Evolutionary conservation across 1,284 basidiomycete genomes (phyloP).

Genomic region (Hymenochaete sp.): DNA sequence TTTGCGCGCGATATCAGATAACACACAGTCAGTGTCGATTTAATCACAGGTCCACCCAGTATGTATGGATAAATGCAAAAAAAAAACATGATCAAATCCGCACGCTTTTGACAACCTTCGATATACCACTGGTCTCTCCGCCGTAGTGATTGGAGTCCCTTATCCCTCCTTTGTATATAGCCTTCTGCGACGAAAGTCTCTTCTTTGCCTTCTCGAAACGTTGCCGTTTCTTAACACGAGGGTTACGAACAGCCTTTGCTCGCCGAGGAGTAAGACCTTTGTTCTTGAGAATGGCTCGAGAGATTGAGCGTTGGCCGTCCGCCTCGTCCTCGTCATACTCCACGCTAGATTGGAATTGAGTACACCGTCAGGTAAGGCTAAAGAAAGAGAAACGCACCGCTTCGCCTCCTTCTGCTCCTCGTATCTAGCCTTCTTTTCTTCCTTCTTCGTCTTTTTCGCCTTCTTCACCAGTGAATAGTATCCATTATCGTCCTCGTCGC

Average conservation of each 20-base stretch:
- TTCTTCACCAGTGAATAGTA: conserved; percentile 87
- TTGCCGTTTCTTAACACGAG: conserved; percentile 90
- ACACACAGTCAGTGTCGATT: too few relatives aligned
- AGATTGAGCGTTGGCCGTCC: conserved; percentile 75
- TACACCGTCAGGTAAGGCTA: neutral
- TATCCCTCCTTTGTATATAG: conserved; percentile 82
- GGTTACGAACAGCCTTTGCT: conserved; percentile 83
- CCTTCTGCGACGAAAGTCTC: conserved; percentile 80
- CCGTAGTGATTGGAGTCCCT: conserved; percentile 53
- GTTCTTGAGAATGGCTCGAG: conserved; percentile 86
- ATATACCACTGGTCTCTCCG: conserved; percentile 29
- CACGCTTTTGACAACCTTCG: conserved; percentile 18
- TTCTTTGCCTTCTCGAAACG: conserved; percentile 92
- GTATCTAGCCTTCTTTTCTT: conserved; percentile 73
- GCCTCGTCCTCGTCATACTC: conserved; percentile 40
- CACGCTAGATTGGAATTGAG: conserved; percentile 30
- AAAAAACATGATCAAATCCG: conserved; percentile 4
- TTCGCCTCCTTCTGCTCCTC: conserved; percentile 55
- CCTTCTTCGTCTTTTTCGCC: conserved; percentile 62
- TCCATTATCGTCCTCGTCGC: conserved; percentile 41
- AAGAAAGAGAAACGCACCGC: conserved; percentile 39
- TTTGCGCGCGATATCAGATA: too few relatives aligned
- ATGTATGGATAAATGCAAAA: neutral
- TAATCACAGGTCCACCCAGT: too few relatives aligned
- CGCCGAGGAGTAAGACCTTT: conserved; percentile 86